Evolutionary conservation across 1,284 basidiomycete genomes (phyloP), one percentile per base, ranked within the genome.

Genomic region (Cutaneotrichosporon arboriforme): DNA sequence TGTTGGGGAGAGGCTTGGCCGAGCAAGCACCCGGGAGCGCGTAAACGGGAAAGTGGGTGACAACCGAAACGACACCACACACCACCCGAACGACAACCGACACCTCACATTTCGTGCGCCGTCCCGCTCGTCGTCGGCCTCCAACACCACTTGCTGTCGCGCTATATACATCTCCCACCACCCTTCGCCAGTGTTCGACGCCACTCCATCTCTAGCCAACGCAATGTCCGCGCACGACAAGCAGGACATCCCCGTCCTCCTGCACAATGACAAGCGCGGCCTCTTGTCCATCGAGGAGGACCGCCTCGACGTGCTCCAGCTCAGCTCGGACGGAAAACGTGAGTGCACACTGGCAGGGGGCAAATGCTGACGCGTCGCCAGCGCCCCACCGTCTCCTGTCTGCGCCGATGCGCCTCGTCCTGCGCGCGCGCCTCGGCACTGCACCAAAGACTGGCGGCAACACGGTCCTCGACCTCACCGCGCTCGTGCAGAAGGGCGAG

Each of bases 241-340:
- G 39, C 66, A 65, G 38, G 70, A 71, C 53, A 58, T 73, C 1
- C 66, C 70, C 0, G 69, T 72, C 17, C 54, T 71, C 18, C 56
- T 73, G 31, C 69, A 71, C 46, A 69, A 73, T 48, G 62, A 69
- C 39, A 69, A 68, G 51, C 50, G 69, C 9, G 72, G 72, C 18
- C 54, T 73, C 13, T 54, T 73, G 36, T 66, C 67, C 4, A 54
- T 73, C 33, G 70, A 73, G 46, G 68, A 69, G 42, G 67, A 61
- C 4, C 58, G 57, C 15, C 55, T 73, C 12, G 67, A 72, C 45
- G 67, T 73, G 3, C 58, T 73, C 9, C 70, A 73, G 54, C 59
- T 73, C n/a, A 67, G 68, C 8, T 56, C 58, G 34, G 72, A 73
- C 49, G 72, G 72, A 9, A 54, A 58, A 15, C 72, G 72, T 73